Evolutionary conservation across 176 grass and related monocot genomes (phyloP).

Genomic region (Eleusine indica): DNA sequence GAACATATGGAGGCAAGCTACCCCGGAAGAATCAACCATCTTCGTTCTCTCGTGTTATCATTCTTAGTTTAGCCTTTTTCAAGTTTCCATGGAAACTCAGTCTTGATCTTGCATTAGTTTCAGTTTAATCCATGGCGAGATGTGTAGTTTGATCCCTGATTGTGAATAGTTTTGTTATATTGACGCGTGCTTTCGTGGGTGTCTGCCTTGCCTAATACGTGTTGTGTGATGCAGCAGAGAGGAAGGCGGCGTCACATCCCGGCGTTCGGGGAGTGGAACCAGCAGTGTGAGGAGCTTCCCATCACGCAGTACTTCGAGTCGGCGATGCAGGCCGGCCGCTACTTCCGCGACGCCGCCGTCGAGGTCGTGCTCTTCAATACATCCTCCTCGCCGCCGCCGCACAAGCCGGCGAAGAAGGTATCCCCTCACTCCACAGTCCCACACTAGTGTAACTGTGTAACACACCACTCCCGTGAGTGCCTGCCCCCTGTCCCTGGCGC

Average conservation of each 20-base stretch:
- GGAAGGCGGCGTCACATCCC: conserved; percentile 47
- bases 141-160: neutral
- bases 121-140: neutral
- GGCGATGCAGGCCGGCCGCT: conserved; percentile 42
- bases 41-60: neutral
- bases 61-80: too few species aligned
- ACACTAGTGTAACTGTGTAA: too few species aligned
- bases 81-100: neutral
- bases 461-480: neutral
- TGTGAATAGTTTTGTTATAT: neutral
- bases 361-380: conserved; percentile 21
- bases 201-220: neutral
- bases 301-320: conserved; percentile 49
- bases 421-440: too few species aligned
- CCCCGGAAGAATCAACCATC: neutral
- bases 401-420: conserved; percentile 41
- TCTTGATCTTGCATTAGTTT: neutral
- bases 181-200: neutral
- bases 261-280: conserved; percentile 61
- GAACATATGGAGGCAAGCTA: conserved; percentile 31
- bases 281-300: conserved; percentile 49
- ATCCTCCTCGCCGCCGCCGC: conserved; percentile 10
- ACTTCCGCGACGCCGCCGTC: conserved; percentile 7
- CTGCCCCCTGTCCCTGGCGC: neutral
- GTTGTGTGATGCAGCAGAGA: conserved; percentile 22